Base-by-base conservation (phyloP, 257 asterid species). In the Cinchona pubescens region DNA sequence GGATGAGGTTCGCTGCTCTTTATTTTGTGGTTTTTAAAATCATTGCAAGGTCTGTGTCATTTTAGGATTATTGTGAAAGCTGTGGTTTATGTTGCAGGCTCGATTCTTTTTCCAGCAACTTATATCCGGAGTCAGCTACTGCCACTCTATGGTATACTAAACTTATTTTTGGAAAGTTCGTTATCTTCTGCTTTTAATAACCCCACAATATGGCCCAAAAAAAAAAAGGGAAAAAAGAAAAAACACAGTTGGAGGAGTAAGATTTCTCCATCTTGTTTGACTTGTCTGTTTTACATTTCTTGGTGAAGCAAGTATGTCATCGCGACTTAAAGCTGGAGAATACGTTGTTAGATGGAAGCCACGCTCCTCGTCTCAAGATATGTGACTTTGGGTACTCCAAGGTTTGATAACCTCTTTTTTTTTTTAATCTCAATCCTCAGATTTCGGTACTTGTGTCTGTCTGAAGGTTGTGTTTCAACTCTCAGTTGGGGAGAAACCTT, bases 311-410 rank as follows among this genome's bases (percentile, higher is more conserved):
- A 95, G 94, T 95, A 46, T 95, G 99, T 83, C 99, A 95, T 79
- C 95, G 99, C 51, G 99, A 95, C 81, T 78, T 95, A 88, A 95
- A 95, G 72, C 64, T 95, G 80, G 99, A 95, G 91, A 95, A 95
- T 71, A 92, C 99, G 14, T 86, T 95, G 48, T 85, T 95, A 70
- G 99, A 95, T 69, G 99, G 99, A 63, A 95, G 98, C 86, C 89
- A 90, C 0, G 96, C 96, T 74, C 98, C 99, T 64, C 87, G 98
- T 46, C 87, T 95, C 62, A 95, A 95, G 82, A 95, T 95, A 45
- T 95, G 99, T 76, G 99, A 95, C 81, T 95, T 95, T 79, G 99
- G 99, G 25, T 95, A 95, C 82, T 95, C 99, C 30, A 95, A 95
- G 99, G 99, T 95, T 76, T 79, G 80, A 72, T 42, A 40, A 85